phyloP scores from a whole-genome alignment of 345 rosid genomes.

The Citrus trifoliata region DNA sequence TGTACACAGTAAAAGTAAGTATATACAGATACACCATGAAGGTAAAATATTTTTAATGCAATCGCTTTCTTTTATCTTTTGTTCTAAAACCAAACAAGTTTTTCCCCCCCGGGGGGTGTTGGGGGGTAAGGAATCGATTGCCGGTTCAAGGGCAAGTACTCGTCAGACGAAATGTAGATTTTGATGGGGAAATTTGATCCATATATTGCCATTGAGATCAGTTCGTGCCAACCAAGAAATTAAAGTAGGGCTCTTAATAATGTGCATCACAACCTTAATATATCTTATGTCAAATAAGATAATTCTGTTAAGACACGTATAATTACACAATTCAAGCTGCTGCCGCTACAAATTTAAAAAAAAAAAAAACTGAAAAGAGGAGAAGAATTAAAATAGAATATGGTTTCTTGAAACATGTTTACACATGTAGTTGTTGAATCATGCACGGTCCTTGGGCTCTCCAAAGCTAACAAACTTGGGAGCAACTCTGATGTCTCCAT shows the following conservation, averaged over 20 bases:
- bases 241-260: neutral
- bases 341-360: neutral
- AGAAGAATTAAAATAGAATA: neutral
- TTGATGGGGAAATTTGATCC: neutral
- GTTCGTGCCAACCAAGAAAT: neutral
- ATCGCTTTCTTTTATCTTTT: neutral
- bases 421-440: neutral
- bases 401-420: neutral
- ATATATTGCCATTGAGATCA: neutral
- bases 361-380: neutral
- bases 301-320: neutral
- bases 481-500: slow-evolving; percentile 8
- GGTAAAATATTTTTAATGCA: no score
- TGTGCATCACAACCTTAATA: neutral
- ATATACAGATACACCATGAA: neutral
- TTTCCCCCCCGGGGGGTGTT: no score
- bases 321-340: slow-evolving; percentile 2
- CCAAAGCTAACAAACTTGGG: slow-evolving; percentile 13
- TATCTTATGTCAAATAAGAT: neutral
- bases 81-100: neutral
- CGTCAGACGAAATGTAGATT: neutral
- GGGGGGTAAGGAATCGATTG: neutral
- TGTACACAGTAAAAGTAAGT: neutral
- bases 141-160: neutral
- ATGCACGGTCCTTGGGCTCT: slow-evolving; percentile 8